These are phyloP conservation scores for Saprolegnia diclina DNA, from an alignment of 352 stramenopile genomes.

Conservation along the genomic window DNA sequence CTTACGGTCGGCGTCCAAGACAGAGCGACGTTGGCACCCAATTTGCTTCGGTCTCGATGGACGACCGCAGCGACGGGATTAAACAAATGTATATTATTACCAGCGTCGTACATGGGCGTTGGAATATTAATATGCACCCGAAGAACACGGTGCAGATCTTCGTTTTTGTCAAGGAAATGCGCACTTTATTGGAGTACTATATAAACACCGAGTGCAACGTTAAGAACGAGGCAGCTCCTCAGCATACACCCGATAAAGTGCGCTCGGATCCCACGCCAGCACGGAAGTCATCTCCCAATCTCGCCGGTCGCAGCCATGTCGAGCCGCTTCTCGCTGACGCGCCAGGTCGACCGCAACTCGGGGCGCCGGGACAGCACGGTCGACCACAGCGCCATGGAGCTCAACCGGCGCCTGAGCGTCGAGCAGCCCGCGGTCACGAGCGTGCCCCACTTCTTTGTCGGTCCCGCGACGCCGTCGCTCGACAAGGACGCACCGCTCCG, in stretches of 20 bases:
- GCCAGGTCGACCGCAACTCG: not conserved
- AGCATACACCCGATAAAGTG: not conserved
- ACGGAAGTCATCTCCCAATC: not conserved
- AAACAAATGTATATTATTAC: too few relatives aligned
- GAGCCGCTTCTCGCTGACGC: not conserved
- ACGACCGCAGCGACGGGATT: too few relatives aligned
- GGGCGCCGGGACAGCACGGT: not conserved
- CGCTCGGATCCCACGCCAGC: not conserved
- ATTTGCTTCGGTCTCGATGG: too few relatives aligned
- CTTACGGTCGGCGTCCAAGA: too few relatives aligned
- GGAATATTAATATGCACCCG: not conserved
- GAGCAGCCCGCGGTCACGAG: not conserved
- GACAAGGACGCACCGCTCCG: not conserved
- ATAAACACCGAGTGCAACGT: not conserved
- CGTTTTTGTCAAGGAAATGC: constrained; percentile 1
- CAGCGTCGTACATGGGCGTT: too few relatives aligned
- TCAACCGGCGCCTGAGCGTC: not conserved
- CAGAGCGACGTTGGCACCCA: too few relatives aligned
- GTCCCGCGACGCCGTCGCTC: not conserved
- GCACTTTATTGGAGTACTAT: not conserved
- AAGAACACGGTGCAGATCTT: not conserved
- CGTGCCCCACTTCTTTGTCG: not conserved
- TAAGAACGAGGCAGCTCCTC: not conserved
- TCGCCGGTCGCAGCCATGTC: not conserved
- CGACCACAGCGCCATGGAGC: not conserved